Conservation (phyloP, 192 early-diverging fungal species). For the Glomus cerebriforme region DNA sequence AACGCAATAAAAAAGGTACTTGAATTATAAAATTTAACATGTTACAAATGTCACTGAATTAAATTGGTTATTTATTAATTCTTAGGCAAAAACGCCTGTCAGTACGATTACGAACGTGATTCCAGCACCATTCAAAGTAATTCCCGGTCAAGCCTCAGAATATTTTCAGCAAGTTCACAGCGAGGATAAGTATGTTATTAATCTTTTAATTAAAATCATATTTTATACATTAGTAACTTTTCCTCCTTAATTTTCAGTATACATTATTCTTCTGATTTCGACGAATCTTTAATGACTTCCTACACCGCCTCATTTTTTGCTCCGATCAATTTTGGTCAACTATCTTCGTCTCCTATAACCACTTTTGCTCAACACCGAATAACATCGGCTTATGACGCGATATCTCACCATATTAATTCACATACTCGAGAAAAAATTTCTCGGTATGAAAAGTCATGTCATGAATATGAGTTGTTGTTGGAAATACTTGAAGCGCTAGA, state of each 20-base stretch:
- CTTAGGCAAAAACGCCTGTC: constrained; percentile 7
- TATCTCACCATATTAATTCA: constrained; percentile 29
- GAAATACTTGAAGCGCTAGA: constrained; percentile 29
- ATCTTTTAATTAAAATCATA: background rate
- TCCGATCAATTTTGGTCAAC: background rate
- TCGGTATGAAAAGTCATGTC: constrained; percentile 31
- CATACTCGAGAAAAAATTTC: constrained; percentile 32
- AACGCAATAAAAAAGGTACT: constrained; percentile 11
- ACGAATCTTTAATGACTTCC: constrained; percentile 12
- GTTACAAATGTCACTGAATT: too few relatives aligned
- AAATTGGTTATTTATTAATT: too few relatives aligned
- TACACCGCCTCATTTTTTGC: constrained; percentile 22
- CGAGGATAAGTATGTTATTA: constrained; percentile 1
- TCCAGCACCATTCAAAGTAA: constrained; percentile 24
- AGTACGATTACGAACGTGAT: background rate
- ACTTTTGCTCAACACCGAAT: constrained; percentile 13
- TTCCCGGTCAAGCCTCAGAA: constrained; percentile 32
- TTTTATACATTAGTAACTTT: background rate
- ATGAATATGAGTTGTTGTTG: constrained; percentile 30
- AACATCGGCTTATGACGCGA: background rate
- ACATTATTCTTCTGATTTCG: constrained; percentile 22
- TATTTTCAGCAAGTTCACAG: constrained; percentile 23
- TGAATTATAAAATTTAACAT: too few relatives aligned
- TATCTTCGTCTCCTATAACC: background rate
- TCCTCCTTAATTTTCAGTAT: background rate